phyloP scores from a whole-genome alignment of 179 eudicot genomes.

The Spergularia azorica region DNA sequence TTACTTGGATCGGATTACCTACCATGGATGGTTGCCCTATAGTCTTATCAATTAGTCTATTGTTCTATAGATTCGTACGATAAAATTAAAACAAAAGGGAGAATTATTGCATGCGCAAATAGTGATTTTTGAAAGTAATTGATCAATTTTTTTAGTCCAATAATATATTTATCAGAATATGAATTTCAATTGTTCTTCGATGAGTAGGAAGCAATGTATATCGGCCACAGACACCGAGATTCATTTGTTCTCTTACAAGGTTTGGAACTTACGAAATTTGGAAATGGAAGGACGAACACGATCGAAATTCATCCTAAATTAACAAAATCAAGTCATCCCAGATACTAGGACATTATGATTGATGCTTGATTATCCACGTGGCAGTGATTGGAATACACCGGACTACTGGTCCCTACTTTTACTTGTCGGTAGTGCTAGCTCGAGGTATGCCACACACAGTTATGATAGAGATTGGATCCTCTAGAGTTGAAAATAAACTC shows the following conservation, averaged over 20 bases:
- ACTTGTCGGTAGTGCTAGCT: too few relatives aligned
- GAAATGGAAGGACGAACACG: background rate
- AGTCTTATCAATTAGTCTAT: too few relatives aligned
- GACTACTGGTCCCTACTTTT: background rate
- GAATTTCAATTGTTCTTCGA: background rate
- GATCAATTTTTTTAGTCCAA: background rate
- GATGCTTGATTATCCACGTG: constrained; percentile 24
- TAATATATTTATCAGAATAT: background rate
- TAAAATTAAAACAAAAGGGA: too few relatives aligned
- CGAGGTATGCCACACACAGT: too few relatives aligned
- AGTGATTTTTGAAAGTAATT: background rate
- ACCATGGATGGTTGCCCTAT: too few relatives aligned
- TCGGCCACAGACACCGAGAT: background rate
- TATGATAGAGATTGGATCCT: too few relatives aligned
- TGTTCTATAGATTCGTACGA: too few relatives aligned
- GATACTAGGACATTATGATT: constrained; percentile 8
- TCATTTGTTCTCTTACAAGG: background rate
- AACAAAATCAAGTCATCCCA: background rate
- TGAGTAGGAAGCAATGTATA: background rate
- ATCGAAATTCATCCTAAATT: background rate
- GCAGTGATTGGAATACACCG: background rate
- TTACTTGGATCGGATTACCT: too few relatives aligned
- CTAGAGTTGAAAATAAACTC: too few relatives aligned
- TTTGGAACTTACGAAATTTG: constrained; percentile 9
- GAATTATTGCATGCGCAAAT: too few relatives aligned